Evolutionary conservation across 805 yeast genomes (phyloP), one percentile per base, ranked within the genome.

Genomic region (Saccharomycopsis sp.): DNA sequence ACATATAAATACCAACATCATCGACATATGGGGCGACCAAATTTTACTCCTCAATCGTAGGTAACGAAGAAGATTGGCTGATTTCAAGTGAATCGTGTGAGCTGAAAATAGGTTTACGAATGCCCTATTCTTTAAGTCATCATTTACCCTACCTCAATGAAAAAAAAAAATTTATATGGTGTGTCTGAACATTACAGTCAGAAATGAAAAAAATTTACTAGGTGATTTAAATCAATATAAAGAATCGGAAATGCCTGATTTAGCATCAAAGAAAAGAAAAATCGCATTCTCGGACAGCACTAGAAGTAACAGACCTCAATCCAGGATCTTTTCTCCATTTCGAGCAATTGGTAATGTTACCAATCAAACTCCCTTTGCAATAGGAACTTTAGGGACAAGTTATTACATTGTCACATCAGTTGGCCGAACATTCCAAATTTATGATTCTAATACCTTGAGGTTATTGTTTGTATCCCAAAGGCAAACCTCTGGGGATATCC

Each of bases 281-380:
- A 5, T 14, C 32, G 19, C 13, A 45, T n/a, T n/a, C n/a, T n/a
- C n/a, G n/a, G n/a, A n/a, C n/a, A n/a, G n/a, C n/a, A n/a, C n/a
- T n/a, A n/a, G n/a, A 47, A 40, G 29, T 40, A 14, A 36, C 16
- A 2, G 53, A 47, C 22, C 47, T 20, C 54, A 68, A 2, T 80
- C 87, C 1, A 77, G 70, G 58, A 75, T 88, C 26, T 88, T 85
- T 61, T 75, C 94, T 17, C 96, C 96, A 0, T 88, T 85, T 60
- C 70, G 96, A 64, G 84, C 69, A n/a, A 67, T 93, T 21, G 98
- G 98, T 3, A 79, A 86, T 57, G 95, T 94, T n/a, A 74, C 96
- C 23, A 86, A 86, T 58, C 81, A 76, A 29, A 69, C 73, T 1
- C 97, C 97, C 2, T 86, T 89, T 59, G 85, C 96, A 4, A 69